Evolutionary conservation across 2,329 filamentous ascomycete species (phyloP), one percentile per base, ranked within the genome.

Genomic region (Talaromyces funiculosus): DNA sequence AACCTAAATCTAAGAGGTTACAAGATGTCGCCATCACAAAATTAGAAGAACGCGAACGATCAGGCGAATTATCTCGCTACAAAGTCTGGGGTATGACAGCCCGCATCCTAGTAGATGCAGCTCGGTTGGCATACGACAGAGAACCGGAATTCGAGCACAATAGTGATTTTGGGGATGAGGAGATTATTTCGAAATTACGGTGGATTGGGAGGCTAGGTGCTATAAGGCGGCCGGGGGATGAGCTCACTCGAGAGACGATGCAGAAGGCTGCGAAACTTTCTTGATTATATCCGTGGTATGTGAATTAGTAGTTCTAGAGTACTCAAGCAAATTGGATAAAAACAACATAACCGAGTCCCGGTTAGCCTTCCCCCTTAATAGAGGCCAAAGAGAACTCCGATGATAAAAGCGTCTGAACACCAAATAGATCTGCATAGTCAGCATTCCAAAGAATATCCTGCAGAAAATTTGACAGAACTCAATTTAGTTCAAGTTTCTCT

Each of bases 41-140:
- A 29, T 67, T 82, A 16, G 78, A 84, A 61, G 78, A 82, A 64
- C 78, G 78, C 63, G 77, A 81, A 62, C 72, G 75, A 10, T 70
- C 75, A 3, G 78, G 79, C 2, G 69, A 73, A 9, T 65, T 81
- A 47, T 77, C 77, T 43, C 80, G 89, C 38, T 96, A 94, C 75
- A 86, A 89, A 66, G 92, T 97, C 4, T 97, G 92, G 84, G 93
- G 93, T 16, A 93, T 97, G 90, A 97, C 93, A 57, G 93, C 91
- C 2, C 81, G 91, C 57, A 93, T 97, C 59, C 73, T 97, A 59
- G 90, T 97, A 4, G 93, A 97, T 75, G 88, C 89, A 4, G 92
- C 93, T 35, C 81, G 90, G 64, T 82, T 96, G 18, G 93, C 92
- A 20, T 97, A 94, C 72, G 88, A 77, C 2, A 83, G 89, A 75